Evolutionary conservation across 2,329 filamentous ascomycete species (phyloP), one percentile per base, ranked within the genome.

Genomic region (Xylaria sp.): DNA sequence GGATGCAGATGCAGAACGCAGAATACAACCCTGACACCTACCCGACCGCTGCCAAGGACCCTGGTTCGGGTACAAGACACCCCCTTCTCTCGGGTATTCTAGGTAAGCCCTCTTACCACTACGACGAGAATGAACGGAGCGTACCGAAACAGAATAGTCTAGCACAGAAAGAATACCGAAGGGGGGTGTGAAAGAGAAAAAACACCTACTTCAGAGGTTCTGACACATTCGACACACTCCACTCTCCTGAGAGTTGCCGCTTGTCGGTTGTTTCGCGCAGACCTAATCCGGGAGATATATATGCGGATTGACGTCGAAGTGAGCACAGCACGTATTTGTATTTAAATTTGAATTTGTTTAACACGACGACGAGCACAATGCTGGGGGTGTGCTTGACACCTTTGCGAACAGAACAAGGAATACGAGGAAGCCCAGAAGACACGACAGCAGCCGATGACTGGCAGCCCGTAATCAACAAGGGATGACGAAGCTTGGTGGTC

Each of bases 121-220:
- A 67, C 73, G 69, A 69, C 64, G 57, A 64, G 30, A 67, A 59
- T 68, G 71, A 72, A 70, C 65, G 64, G 64, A 57, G 69, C 60
- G 63, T 59, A 68, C 63, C 65, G 67, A 67, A 71, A 69, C 67
- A 65, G 76, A 73, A 73, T 75, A 74, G 76, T 78, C 48, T 61
- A 36, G 59, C 55, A 27, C 42, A 57, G 42, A 19, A 4, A 27
- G 36, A 55, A 45, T 53, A 54, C 71, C 72, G 74, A 78, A 71
- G 76, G 73, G 77, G 75, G 75, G 76, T 71, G 72, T 64, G 71
- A 69, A 74, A 67, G 75, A 75, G 71, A 75, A 54, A 75, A 74
- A 79, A 79, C 79, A 82, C 81, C 75, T 82, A 82, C 81, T 75
- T 71, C 78, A 79, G 75, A 77, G 71, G 81, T 83, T 83, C 82